Conservation (phyloP, 2,329 filamentous ascomycete genomes). For the Dactylellina cionopaga region DNA sequence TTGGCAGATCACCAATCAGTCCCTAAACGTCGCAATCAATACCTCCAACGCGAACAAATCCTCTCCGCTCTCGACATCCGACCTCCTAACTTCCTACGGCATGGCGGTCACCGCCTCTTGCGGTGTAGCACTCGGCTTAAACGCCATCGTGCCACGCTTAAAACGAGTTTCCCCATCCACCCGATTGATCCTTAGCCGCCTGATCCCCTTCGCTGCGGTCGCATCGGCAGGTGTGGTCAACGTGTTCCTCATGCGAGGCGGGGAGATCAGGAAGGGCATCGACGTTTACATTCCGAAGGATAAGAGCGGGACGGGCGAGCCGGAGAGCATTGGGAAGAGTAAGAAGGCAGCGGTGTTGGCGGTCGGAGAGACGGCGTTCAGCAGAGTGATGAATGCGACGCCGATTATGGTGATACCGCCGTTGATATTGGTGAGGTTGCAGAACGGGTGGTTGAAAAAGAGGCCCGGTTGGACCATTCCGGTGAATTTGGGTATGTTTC, state of each 20-base stretch:
- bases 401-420: constrained; percentile 98
- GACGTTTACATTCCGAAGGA: constrained; percentile 78
- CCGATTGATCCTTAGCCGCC: constrained; percentile 78
- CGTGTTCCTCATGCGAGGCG: constrained; percentile 95
- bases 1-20: constrained; percentile 97
- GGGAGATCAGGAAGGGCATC: constrained; percentile 92
- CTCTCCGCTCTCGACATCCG: constrained; percentile 80
- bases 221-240: constrained; percentile 91
- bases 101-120: constrained; percentile 93
- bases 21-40: constrained; percentile 97
- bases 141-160: constrained; percentile 85
- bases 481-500: constrained; percentile 75
- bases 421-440: constrained; percentile 82
- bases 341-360: constrained; percentile 87
- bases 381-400: constrained; percentile 89
- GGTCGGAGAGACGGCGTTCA: constrained; percentile 90
- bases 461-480: constrained; percentile 81
- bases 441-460: constrained; percentile 82
- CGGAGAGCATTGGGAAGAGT: constrained; percentile 79
- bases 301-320: constrained; percentile 71
- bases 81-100: constrained; percentile 88
- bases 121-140: constrained; percentile 90
- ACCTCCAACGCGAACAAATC: constrained; percentile 98
- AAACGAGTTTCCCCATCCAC: constrained; percentile 79
- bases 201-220: constrained; percentile 95